Evolutionary conservation across 495 filamentous ascomycete genomes (phyloP).

Genomic region (Aspergillus hancockii): DNA sequence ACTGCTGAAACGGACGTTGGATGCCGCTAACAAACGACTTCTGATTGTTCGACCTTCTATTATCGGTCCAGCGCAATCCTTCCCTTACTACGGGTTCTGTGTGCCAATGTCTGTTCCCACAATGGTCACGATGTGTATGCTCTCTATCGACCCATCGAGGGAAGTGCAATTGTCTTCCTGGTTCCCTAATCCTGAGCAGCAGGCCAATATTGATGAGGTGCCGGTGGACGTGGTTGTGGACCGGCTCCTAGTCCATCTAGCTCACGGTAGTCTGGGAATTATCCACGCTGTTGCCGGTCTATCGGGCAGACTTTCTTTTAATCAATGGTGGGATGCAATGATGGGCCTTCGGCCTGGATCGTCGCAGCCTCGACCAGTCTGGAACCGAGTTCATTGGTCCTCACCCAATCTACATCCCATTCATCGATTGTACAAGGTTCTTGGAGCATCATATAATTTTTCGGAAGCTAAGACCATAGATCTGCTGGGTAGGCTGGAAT

Average conservation of each 20-base stretch:
- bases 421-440: constrained; percentile 26
- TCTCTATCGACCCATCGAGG: background rate
- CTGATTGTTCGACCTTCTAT: constrained; percentile 23
- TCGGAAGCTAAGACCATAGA: constrained; percentile 23
- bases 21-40: background rate
- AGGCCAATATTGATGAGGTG: constrained; percentile 34
- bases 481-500: constrained; percentile 12
- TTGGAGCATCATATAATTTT: constrained; percentile 34
- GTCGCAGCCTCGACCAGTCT: constrained; percentile 24
- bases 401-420: constrained; percentile 29
- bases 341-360: constrained; percentile 27
- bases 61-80: constrained; percentile 14
- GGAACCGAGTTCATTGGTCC: constrained; percentile 30
- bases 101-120: constrained; percentile 11
- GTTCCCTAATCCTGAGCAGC: constrained; percentile 23
- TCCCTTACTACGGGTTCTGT: constrained; percentile 13
- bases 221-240: constrained; percentile 38
- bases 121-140: background rate
- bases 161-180: constrained; percentile 15
- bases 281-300: constrained; percentile 35
- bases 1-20: constrained; percentile 8
- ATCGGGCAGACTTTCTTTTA: constrained; percentile 18
- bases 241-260: constrained; percentile 28
- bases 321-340: constrained; percentile 29
- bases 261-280: constrained; percentile 20